Base-by-base conservation (phyloP, 495 filamentous ascomycete genomes). In the Aspergillus avenaceus region DNA sequence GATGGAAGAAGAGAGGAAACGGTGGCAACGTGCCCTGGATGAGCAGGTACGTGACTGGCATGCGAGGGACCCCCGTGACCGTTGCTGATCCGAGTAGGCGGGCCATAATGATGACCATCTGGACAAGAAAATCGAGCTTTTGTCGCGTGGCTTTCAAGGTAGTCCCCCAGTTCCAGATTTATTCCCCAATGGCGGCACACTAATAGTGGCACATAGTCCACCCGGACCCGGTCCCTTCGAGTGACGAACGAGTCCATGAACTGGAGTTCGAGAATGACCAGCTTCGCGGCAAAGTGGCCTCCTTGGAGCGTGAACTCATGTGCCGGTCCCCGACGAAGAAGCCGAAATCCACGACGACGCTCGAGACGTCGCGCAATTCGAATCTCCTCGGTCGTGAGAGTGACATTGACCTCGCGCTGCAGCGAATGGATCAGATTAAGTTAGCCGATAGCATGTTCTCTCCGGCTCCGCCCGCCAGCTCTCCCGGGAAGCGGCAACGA, bases 71-170 rank as follows among this genome's bases (percentile, higher is more conserved):
- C 22, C 13, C 21, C n/a, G 24, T 7, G 21, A 3, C 9, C 24
- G 22, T 52, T 28, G 46, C 64, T 67, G 36, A 69, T 41, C 18
- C n/a, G n/a, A 27, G 13, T 47, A 77, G 73, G 59, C 69, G 47
- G 83, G 78, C 29, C 73, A 73, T 31, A 75, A 79, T 28, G 88
- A 95, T 32, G 89, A 89, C 63, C 90, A 93, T 67, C 75, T 95
- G 49, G 91, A 97, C 64, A 78, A 81, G 55, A 98, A 98, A 70
- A 77, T 97, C 8, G 93, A 97, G 59, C 81, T 97, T 19, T 72
- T 96, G 41, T 83, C 86, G 41, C 76, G 85, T 29, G 80, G 81
- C 13, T 84, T 92, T 31, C 78, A 79, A 54, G 76, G 75, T 76
- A 63, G 61, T 19, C 22, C 7, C 13, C 31, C 28, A 3, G 7